Conservation (phyloP, 1,284 basidiomycete species). For the Mrakiaceae sp. region DNA sequence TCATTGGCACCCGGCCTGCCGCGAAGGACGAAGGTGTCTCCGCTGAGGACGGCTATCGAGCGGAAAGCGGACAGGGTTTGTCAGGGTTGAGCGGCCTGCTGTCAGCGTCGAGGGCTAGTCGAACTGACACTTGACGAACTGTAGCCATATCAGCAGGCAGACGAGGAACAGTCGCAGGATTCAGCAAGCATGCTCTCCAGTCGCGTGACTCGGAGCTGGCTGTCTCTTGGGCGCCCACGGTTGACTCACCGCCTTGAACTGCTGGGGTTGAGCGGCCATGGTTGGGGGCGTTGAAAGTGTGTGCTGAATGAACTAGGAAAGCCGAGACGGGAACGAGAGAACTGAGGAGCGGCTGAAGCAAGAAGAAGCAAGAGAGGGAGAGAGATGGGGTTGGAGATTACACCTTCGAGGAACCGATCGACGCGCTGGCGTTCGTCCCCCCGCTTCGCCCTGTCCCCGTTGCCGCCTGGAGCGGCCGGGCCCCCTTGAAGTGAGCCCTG, state of each 20-base stretch:
- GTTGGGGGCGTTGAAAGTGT: background rate
- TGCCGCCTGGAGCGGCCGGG: too few relatives aligned
- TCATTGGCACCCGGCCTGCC: slow-evolving; percentile 47
- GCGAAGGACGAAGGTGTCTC: slow-evolving; percentile 3
- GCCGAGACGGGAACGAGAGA: background rate
- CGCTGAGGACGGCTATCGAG: slow-evolving; percentile 2
- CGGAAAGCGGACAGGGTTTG: background rate
- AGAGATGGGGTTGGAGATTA: too few relatives aligned
- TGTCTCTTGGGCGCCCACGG: background rate
- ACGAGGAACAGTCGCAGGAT: background rate
- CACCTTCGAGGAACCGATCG: too few relatives aligned
- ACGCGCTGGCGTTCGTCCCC: too few relatives aligned
- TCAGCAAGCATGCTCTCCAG: background rate
- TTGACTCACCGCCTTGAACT: slow-evolving; percentile 7
- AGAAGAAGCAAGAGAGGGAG: too few relatives aligned
- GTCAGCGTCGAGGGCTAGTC: too few relatives aligned
- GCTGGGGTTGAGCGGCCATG: slow-evolving; percentile 2
- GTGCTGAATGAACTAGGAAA: background rate
- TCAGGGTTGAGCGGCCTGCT: background rate
- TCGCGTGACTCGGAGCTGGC: background rate
- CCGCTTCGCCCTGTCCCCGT: too few relatives aligned
- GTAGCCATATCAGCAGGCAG: background rate
- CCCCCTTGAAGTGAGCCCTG: too few relatives aligned
- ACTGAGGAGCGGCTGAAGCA: background rate
- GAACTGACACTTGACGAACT: slow-evolving; percentile 14